phyloP scores from a whole-genome alignment of 345 rosid genomes.

The Eucalyptus shirleyi region DNA sequence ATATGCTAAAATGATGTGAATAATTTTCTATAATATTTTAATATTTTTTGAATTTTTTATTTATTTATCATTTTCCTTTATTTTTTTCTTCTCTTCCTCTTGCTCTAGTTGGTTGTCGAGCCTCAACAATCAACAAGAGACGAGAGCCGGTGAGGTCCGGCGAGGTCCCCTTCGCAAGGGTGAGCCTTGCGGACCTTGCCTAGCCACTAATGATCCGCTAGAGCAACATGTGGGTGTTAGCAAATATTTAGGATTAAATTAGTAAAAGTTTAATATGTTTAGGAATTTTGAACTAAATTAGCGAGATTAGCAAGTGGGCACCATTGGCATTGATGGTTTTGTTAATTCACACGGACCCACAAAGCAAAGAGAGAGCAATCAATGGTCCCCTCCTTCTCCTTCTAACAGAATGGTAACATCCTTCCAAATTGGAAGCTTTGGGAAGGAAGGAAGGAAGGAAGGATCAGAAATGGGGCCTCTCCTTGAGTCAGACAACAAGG shows the following conservation, averaged over 20 bases:
- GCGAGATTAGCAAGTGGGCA: too few relatives aligned
- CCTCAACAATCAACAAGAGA: not conserved
- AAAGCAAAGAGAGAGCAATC: not conserved
- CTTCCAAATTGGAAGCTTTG: not conserved
- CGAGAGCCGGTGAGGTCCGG: fast-evolving
- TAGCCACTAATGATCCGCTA: too few relatives aligned
- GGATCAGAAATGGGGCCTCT: not conserved
- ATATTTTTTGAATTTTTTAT: not conserved
- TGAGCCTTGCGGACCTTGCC: too few relatives aligned
- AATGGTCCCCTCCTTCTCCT: not conserved
- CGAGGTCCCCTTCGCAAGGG: too few relatives aligned
- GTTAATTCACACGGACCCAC: not conserved
- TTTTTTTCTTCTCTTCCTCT: too few relatives aligned
- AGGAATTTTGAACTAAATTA: too few relatives aligned
- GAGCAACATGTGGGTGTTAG: too few relatives aligned
- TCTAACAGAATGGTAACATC: too few relatives aligned
- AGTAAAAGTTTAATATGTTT: too few relatives aligned
- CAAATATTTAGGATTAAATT: too few relatives aligned
- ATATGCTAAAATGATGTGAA: not conserved
- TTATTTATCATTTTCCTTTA: not conserved
- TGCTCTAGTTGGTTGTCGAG: not conserved
- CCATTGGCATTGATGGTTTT: too few relatives aligned
- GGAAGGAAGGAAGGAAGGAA: not conserved
- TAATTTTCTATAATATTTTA: not conserved
- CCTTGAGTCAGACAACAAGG: not conserved